Conservation (phyloP, 768 basidiomycete genomes). For the Amanita brunnescens region DNA sequence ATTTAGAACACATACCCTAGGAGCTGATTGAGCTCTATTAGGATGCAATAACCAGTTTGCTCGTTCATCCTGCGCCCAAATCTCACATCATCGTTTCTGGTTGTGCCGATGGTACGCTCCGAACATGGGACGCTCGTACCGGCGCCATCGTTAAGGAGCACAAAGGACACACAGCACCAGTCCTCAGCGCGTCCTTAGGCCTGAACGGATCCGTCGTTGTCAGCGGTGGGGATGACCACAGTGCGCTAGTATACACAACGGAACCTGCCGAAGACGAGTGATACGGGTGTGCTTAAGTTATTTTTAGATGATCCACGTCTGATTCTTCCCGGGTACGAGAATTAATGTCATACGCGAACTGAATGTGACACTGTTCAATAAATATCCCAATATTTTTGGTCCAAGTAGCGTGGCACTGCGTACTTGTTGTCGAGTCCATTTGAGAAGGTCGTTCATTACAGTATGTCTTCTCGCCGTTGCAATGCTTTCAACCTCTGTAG, state of each 20-base stretch:
- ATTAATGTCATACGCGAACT: neutral
- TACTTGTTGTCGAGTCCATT: too few relatives aligned
- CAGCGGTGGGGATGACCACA: constrained; percentile 87
- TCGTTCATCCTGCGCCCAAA: constrained; percentile 67
- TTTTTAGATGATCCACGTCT: neutral
- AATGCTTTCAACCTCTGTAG: neutral
- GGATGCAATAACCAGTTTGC: constrained; percentile 83
- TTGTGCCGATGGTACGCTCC: constrained; percentile 79
- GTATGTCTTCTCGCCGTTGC: neutral
- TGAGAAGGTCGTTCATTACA: too few relatives aligned
- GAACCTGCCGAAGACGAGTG: constrained; percentile 33
- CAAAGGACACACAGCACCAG: constrained; percentile 70
- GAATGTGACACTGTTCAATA: too few relatives aligned
- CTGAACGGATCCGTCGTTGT: constrained; percentile 64
- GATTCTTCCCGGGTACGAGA: neutral
- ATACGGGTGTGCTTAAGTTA: neutral
- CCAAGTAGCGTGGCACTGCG: too few relatives aligned
- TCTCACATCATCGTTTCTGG: constrained; percentile 74
- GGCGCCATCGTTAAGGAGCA: constrained; percentile 73
- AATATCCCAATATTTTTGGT: too few relatives aligned
- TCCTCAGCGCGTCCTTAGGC: constrained; percentile 70
- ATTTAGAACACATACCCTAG: neutral
- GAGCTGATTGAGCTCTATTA: constrained; percentile 21
- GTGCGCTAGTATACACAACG: constrained; percentile 76
- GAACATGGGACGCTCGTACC: constrained; percentile 89